Conservation (phyloP, 2,329 filamentous ascomycete species). For the Trematosphaeria pertusa region DNA sequence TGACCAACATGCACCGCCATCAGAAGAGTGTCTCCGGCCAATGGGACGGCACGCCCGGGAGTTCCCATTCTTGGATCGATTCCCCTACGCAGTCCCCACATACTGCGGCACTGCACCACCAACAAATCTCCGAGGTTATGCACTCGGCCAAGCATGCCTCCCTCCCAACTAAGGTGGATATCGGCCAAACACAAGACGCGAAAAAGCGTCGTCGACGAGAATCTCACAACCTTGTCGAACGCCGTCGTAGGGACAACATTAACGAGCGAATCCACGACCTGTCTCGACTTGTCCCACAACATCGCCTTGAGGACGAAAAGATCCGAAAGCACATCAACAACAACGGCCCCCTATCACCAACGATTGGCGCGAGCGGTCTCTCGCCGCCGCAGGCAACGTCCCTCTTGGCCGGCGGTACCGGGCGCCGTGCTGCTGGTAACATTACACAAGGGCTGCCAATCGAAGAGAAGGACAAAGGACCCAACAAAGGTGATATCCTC, state of each 20-base stretch:
- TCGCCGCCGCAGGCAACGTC: constrained; percentile 82
- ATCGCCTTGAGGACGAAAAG: constrained; percentile 95
- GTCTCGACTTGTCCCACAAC: constrained; percentile 88
- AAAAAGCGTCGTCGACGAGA: constrained; percentile 91
- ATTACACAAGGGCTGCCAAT: constrained; percentile 92
- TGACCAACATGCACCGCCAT: constrained; percentile 70
- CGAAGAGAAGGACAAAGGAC: constrained; percentile 97
- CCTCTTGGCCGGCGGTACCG: constrained; percentile 82
- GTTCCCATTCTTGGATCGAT: constrained; percentile 83
- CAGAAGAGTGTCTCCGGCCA: constrained; percentile 87
- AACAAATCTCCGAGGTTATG: constrained; percentile 87
- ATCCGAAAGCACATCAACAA: constrained; percentile 94
- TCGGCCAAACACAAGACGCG: constrained; percentile 81
- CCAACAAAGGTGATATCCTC: constrained; percentile 98
- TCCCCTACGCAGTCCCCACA: constrained; percentile 88
- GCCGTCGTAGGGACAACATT: constrained; percentile 94
- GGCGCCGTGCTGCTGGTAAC: constrained; percentile 79
- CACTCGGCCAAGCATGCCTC: constrained; percentile 83
- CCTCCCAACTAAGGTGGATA: constrained; percentile 81
- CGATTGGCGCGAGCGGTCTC: constrained; percentile 72
- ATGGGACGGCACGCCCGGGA: constrained; percentile 88
- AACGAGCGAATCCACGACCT: constrained; percentile 98
- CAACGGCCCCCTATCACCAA: constrained; percentile 87
- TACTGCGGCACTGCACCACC: constrained; percentile 69
- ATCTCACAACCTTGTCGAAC: constrained; percentile 96